Percentiles rank a stretch among this genome's conserved stretches.
These are phyloP conservation scores for Leccinum longicurvipes DNA, from an alignment of 768 basidiomycete genomes.

Conservation along the genomic window DNA sequence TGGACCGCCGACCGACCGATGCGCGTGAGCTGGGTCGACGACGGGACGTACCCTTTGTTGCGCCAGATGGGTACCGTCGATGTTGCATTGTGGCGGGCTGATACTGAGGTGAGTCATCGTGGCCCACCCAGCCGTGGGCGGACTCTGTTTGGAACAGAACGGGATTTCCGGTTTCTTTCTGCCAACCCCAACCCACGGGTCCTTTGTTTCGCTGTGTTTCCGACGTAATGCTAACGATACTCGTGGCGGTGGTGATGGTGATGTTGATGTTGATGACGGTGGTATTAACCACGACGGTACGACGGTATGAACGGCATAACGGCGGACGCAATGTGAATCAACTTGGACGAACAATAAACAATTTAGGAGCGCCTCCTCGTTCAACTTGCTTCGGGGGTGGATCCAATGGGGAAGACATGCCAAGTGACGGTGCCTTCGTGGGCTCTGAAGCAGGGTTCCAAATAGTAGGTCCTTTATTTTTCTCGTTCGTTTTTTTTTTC, in stretches of 20 bases:
- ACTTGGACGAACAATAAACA: neutral
- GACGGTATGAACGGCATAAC: neutral
- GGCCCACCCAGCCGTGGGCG: too few species aligned
- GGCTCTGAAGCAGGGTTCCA: constrained; percentile 23
- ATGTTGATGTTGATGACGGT: neutral
- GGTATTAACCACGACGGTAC: neutral
- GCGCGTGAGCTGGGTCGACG: constrained; percentile 50
- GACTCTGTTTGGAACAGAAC: neutral
- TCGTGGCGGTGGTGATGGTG: neutral
- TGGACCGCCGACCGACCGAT: constrained; percentile 43
- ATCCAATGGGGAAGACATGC: constrained; percentile 28
- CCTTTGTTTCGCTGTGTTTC: neutral
- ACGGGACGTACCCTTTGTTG: constrained; percentile 39
- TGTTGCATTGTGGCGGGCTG: constrained; percentile 43
- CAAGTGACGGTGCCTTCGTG: constrained; percentile 31
- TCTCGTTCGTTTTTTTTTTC: neutral
- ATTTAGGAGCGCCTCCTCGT: constrained; percentile 34
- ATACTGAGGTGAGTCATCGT: constrained; percentile 2
- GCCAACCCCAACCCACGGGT: too few species aligned
- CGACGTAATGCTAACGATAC: neutral
- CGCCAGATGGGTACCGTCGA: constrained; percentile 39
- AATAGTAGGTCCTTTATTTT: constrained; percentile 29
- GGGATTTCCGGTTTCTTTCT: neutral
- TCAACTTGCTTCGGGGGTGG: constrained; percentile 43
- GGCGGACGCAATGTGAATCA: neutral